These are phyloP conservation scores for Oenanthe javanica DNA, from an alignment of 140 eudicot species.

Conservation along the genomic window DNA sequence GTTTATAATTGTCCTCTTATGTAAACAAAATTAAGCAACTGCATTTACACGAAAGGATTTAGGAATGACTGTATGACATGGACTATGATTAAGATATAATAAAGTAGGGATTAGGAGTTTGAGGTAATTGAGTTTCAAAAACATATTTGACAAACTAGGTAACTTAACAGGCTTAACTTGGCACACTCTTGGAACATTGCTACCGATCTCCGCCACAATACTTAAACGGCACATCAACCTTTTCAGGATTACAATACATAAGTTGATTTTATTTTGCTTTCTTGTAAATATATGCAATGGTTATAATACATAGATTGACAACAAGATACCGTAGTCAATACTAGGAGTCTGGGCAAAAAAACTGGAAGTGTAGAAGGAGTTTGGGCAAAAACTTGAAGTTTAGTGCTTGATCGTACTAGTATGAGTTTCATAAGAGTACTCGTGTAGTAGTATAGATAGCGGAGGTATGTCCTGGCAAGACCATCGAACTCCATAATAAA, in stretches of 20 bases:
- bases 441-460: background rate
- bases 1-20: background rate
- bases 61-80: background rate
- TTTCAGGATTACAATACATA: background rate
- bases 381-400: no score
- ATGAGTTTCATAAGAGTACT: no score
- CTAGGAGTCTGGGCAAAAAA: no score
- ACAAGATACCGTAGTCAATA: background rate
- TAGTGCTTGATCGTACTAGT: no score
- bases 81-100: background rate
- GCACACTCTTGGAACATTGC: background rate
- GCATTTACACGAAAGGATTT: background rate
- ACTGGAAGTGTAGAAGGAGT: no score
- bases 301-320: background rate
- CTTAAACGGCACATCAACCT: background rate
- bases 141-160: background rate
- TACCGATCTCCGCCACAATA: background rate
- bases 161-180: background rate
- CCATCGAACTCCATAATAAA: background rate
- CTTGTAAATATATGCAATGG: background rate
- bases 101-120: background rate
- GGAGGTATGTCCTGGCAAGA: background rate
- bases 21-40: background rate
- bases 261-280: background rate
- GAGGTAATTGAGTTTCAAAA: background rate